Evolutionary conservation across 2,329 filamentous ascomycete species (phyloP).

Genomic region (Orbilia quercus): DNA sequence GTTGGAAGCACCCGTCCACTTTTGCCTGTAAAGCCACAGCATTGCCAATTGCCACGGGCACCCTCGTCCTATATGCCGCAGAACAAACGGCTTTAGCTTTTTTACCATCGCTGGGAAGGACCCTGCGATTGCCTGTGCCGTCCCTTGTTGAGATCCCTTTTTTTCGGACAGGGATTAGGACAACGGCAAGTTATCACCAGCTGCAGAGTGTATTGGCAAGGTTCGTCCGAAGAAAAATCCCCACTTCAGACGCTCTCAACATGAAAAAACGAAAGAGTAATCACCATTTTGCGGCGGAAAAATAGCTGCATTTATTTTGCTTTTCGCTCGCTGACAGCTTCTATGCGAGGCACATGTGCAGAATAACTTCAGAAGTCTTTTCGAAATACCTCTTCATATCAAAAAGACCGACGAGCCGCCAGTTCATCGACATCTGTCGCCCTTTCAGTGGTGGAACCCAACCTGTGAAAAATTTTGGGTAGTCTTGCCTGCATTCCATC

Average conservation of each 20-base stretch:
- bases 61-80: conserved; percentile 40
- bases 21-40: conserved; percentile 32
- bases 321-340: conserved; percentile 2
- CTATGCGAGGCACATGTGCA: background rate
- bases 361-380: conserved; percentile 9
- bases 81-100: conserved; percentile 25
- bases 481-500: conserved; percentile 2
- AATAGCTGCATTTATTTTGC: conserved; percentile 13
- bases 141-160: conserved; percentile 52
- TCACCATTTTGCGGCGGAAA: conserved; percentile 10
- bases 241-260: background rate
- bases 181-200: conserved; percentile 32
- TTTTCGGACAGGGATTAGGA: conserved; percentile 33
- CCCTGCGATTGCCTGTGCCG: conserved; percentile 47
- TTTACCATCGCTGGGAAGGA: conserved; percentile 30
- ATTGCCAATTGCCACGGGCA: conserved; percentile 33
- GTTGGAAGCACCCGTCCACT: conserved; percentile 16
- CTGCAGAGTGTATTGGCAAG: conserved; percentile 6
- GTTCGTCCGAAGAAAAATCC: conserved; percentile 23
- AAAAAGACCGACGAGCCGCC: conserved; percentile 29
- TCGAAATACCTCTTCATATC: conserved; percentile 26
- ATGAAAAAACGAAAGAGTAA: conserved; percentile 4
- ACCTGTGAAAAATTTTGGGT: background rate
- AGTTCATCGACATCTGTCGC: conserved; percentile 53
- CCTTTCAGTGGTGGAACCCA: conserved; percentile 53